Percentiles rank a stretch among this genome's conserved stretches.
phyloP scores from a whole-genome alignment of 1,284 basidiomycete species.

The Cutaneotrichosporon cutaneum region DNA sequence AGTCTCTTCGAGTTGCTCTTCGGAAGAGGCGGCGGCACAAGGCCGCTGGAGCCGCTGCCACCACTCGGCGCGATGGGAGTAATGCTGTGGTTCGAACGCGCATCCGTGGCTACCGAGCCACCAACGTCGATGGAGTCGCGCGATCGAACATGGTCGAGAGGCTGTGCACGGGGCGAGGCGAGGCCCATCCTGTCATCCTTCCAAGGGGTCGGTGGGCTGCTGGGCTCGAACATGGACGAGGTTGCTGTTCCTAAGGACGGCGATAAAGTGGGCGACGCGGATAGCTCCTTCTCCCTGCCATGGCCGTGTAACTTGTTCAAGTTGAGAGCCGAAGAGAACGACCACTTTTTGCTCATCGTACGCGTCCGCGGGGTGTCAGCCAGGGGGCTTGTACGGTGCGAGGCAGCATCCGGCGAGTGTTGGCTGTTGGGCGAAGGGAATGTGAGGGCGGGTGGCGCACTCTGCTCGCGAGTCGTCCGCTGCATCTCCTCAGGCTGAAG shows the following conservation, averaged over 20 bases:
- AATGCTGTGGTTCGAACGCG: slow-evolving; percentile 27
- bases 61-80: slow-evolving; percentile 26
- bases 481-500: slow-evolving; percentile 7
- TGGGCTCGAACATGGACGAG: slow-evolving; percentile 6
- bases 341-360: slow-evolving; percentile 83
- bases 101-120: slow-evolving; percentile 14
- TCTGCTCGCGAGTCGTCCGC: not conserved
- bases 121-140: slow-evolving; percentile 17
- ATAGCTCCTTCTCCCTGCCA: slow-evolving; percentile 32
- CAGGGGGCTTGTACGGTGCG: slow-evolving; percentile 1
- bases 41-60: slow-evolving; percentile 3
- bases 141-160: slow-evolving; percentile 20
- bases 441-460: slow-evolving; percentile 6
- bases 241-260: not conserved
- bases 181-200: slow-evolving; percentile 28
- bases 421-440: slow-evolving; percentile 18
- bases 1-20: slow-evolving; percentile 58
- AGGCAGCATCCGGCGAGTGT: slow-evolving; percentile 12
- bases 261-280: slow-evolving; percentile 3
- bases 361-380: slow-evolving; percentile 19
- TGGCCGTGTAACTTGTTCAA: slow-evolving; percentile 59
- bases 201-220: slow-evolving; percentile 6
- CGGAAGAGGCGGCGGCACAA: slow-evolving; percentile 19
- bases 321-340: slow-evolving; percentile 85
- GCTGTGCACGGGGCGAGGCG: slow-evolving; percentile 22